phyloP scores from a whole-genome alignment of 164 flowering plant species.

The Aristolochia fimbriata region DNA sequence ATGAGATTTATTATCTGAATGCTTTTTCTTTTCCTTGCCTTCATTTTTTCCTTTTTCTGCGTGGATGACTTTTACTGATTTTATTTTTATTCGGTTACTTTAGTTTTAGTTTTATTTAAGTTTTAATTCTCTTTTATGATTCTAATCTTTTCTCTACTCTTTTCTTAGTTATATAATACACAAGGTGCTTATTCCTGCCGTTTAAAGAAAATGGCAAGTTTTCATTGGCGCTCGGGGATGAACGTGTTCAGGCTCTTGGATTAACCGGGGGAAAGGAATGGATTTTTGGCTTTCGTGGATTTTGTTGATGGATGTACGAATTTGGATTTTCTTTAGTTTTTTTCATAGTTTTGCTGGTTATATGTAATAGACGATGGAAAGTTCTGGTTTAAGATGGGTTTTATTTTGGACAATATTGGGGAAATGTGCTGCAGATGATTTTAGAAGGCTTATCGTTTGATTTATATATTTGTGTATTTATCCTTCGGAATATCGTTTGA shows the following conservation, averaged over 20 bases:
- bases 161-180: conserved; percentile 18
- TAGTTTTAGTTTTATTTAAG: not conserved
- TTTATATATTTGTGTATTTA: too few relatives aligned
- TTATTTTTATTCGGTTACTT: not conserved
- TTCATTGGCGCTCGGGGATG: conserved; percentile 23
- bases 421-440: too few relatives aligned
- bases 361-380: too few relatives aligned
- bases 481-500: too few relatives aligned
- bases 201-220: conserved; percentile 24
- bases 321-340: conserved; percentile 1
- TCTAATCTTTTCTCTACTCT: conserved; percentile 15
- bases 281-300: not conserved
- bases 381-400: too few relatives aligned
- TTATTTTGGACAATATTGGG: too few relatives aligned
- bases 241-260: conserved; percentile 19
- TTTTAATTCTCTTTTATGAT: not conserved
- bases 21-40: not conserved
- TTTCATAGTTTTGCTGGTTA: conserved; percentile 6
- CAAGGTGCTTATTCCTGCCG: conserved; percentile 26
- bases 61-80: not conserved
- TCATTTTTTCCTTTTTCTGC: not conserved
- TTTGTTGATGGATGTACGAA: conserved; percentile 16
- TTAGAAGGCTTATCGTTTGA: too few relatives aligned
- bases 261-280: conserved; percentile 15
- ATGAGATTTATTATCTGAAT: not conserved